Conservation (phyloP, 805 yeast species). For the Sugiyamaella lignohabitans region DNA sequence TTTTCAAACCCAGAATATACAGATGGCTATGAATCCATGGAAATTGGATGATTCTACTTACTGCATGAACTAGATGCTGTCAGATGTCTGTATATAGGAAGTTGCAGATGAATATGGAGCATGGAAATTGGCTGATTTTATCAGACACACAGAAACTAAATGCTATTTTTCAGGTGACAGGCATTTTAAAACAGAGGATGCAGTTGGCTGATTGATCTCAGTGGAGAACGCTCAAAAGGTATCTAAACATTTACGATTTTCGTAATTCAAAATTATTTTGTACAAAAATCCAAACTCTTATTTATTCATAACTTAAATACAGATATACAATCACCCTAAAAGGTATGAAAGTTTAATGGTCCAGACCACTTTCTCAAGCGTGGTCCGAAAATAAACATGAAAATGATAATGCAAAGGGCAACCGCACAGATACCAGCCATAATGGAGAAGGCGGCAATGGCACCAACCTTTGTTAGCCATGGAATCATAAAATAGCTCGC, state of each 20-base stretch:
- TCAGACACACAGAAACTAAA: too few species aligned
- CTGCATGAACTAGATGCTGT: too few species aligned
- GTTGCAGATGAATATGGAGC: too few species aligned
- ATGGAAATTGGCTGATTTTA: too few species aligned
- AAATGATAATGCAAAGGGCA: conserved; percentile 3
- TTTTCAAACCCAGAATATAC: too few species aligned
- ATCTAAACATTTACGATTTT: too few species aligned
- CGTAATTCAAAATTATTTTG: not conserved
- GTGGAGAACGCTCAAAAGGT: too few species aligned
- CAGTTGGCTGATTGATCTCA: too few species aligned
- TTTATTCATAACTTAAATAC: not conserved
- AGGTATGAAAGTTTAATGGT: conserved; percentile 5
- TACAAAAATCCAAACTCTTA: too few species aligned
- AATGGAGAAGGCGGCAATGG: conserved; percentile 3
- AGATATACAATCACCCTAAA: not conserved
- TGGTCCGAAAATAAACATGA: conserved; percentile 2
- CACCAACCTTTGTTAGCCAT: conserved; percentile 6
- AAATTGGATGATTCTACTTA: not conserved
- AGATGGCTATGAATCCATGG: not conserved
- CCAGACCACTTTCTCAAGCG: conserved; percentile 5
- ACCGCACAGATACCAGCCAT: conserved; percentile 7
- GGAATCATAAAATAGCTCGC: conserved; percentile 10
- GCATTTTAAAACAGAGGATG: too few species aligned
- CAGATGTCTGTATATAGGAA: too few species aligned
- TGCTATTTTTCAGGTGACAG: too few species aligned